Evolutionary conservation across 352 stramenopile species (phyloP), one percentile per base, ranked within the genome.

Genomic region (Phytophthora chlamydospora): DNA sequence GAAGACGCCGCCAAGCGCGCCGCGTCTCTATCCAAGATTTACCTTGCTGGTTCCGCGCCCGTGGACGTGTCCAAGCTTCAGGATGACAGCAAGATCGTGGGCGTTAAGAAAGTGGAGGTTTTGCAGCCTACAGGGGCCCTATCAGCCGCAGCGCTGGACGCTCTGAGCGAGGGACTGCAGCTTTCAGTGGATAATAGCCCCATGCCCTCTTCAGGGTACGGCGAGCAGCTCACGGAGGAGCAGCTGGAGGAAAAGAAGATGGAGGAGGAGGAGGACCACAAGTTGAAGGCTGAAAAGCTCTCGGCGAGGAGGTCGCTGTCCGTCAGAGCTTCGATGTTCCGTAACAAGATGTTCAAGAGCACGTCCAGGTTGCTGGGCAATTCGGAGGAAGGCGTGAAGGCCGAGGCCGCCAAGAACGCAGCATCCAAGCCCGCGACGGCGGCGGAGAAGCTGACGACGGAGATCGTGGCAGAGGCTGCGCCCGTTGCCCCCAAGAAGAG

Each of bases 201-300:
- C 16, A 75, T 80, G 66, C 59, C 68, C 5, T 19, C 46, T 9
- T 44, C 46, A 0, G 57, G 24, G 21, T 45, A 50, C 17, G 34
- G 51, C 8, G 58, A 61, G 35, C 73, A 87, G 34, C 58, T 90
- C 11, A 92, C 78, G 1, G 84, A 95, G 45, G 86, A 89, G 52
- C 75, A 95, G 47, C 51, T 93, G 21, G 86, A 93, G 58, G 86
- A 95, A 67, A 90, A 93, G 63, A 85, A 89, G 52, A 93, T 95
- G 86, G 86, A 90, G 53, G 86, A 93, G 52, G 86, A 95, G 50
- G 86, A 95, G 48, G 83, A 91, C 51, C 80, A 91, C 55, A 93
- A 93, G 46, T 68, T 93, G 4, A 83, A 91, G 38, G 82, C 65
- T 1, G 83, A 93, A 58, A 91, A 91, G 58, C 63, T 89, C 7